Evolutionary conservation across 257 asterid species (phyloP).

Genomic region (Cruciata laevipes): DNA sequence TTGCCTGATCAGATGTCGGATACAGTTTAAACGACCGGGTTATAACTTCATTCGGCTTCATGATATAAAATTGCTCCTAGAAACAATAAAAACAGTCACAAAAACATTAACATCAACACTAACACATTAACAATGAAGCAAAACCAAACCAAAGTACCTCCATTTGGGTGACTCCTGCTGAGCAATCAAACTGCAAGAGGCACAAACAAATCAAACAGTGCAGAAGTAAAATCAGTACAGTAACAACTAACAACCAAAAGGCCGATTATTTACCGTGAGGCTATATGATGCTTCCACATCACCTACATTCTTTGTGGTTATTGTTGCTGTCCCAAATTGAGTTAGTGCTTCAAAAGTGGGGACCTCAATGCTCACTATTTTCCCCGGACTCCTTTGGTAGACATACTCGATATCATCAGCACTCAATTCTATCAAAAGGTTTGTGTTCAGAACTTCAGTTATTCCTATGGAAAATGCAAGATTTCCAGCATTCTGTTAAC

Average conservation of each 20-base stretch:
- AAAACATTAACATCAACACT: not conserved
- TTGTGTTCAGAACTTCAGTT: slow-evolving; percentile 81
- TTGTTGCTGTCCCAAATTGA: slow-evolving; percentile 80
- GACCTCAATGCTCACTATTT: slow-evolving; percentile 58
- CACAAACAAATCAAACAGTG: not conserved
- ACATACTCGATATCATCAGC: slow-evolving; percentile 96
- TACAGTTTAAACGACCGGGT: slow-evolving; percentile 79
- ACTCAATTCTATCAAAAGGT: slow-evolving; percentile 80
- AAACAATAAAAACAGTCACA: slow-evolving; percentile 11
- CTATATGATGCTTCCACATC: slow-evolving; percentile 98
- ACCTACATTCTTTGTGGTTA: slow-evolving; percentile 79
- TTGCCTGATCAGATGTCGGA: slow-evolving; percentile 91
- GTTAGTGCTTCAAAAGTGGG: slow-evolving; percentile 94
- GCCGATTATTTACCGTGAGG: slow-evolving; percentile 52
- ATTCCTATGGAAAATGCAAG: slow-evolving; percentile 89
- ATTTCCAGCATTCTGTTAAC: slow-evolving; percentile 73
- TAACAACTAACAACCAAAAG: not conserved
- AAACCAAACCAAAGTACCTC: slow-evolving; percentile 45
- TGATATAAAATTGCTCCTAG: slow-evolving; percentile 88
- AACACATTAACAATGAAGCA: not conserved
- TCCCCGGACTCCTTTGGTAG: slow-evolving; percentile 96
- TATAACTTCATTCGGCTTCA: slow-evolving; percentile 75
- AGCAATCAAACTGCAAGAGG: slow-evolving; percentile 86
- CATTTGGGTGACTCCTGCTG: slow-evolving; percentile 82
- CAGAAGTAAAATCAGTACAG: not conserved